Percentiles rank a stretch among this genome's conserved stretches.
Evolutionary conservation across 2,329 filamentous ascomycete species (phyloP).

Genomic region (Penicillium expansum): DNA sequence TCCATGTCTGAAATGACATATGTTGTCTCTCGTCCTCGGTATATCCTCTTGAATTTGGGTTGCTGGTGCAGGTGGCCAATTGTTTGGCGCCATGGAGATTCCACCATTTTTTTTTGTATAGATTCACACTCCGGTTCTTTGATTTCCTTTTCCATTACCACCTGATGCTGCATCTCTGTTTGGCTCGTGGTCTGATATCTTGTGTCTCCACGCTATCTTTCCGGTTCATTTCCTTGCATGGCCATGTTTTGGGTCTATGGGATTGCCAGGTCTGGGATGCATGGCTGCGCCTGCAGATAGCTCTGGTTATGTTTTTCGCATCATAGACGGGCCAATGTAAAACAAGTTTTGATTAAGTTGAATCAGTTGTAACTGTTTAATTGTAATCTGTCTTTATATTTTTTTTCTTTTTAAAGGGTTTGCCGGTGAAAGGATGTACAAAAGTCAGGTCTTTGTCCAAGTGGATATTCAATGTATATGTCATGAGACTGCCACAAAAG

Average conservation of each 20-base stretch:
- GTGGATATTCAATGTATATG: neutral
- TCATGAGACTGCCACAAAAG: neutral
- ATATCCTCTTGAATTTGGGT: slow-evolving; percentile 32
- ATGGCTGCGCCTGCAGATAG: slow-evolving; percentile 30
- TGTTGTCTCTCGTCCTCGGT: slow-evolving; percentile 31
- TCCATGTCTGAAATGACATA: slow-evolving; percentile 33
- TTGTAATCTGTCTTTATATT: neutral
- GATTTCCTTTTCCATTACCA: slow-evolving; percentile 25
- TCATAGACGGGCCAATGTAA: slow-evolving; percentile 43
- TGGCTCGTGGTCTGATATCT: slow-evolving; percentile 22
- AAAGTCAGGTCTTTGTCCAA: neutral
- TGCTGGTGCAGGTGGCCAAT: slow-evolving; percentile 35
- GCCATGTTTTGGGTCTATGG: slow-evolving; percentile 24
- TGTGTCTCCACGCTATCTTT: slow-evolving; percentile 11
- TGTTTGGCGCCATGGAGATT: slow-evolving; percentile 40
- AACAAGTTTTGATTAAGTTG: slow-evolving; percentile 26
- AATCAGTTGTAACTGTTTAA: neutral
- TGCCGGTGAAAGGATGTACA: neutral
- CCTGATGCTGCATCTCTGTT: slow-evolving; percentile 23
- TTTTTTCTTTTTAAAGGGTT: neutral
- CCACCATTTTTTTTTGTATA: slow-evolving; percentile 37
- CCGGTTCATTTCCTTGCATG: slow-evolving; percentile 26
- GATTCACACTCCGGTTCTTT: slow-evolving; percentile 33
- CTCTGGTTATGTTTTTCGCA: slow-evolving; percentile 34
- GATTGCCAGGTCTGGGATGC: slow-evolving; percentile 22